Evolutionary conservation across 805 yeast species (phyloP).

Genomic region (Hanseniaspora meyeri): DNA sequence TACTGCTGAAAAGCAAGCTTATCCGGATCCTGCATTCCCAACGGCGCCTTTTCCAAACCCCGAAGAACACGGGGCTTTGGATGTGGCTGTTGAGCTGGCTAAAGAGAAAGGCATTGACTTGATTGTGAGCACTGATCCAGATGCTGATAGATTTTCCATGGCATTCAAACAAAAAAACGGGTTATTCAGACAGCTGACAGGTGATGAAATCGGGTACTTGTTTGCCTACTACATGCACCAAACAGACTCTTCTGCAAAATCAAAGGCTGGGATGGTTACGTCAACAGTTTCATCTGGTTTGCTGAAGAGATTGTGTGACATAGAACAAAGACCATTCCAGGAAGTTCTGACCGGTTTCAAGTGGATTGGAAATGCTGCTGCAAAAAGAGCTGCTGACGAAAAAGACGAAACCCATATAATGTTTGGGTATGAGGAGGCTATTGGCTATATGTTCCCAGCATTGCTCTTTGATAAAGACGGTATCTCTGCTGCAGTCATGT

Average conservation of each 20-base stretch:
- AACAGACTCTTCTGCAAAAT: slow-evolving; percentile 22
- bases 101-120: slow-evolving; percentile 31
- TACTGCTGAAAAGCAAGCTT: slow-evolving; percentile 50
- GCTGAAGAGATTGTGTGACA: slow-evolving; percentile 53
- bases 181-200: slow-evolving; percentile 69
- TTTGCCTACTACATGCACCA: slow-evolving; percentile 54
- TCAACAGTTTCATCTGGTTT: slow-evolving; percentile 90
- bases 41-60: slow-evolving; percentile 91
- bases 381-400: slow-evolving; percentile 22
- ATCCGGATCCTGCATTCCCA: slow-evolving; percentile 75
- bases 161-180: slow-evolving; percentile 18
- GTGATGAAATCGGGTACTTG: slow-evolving; percentile 79
- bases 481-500: slow-evolving; percentile 62
- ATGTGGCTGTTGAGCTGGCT: slow-evolving; percentile 54
- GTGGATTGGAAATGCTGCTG: slow-evolving; percentile 88
- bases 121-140: slow-evolving; percentile 89
- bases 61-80: slow-evolving; percentile 85
- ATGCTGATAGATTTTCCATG: slow-evolving; percentile 87
- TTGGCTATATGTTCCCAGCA: slow-evolving; percentile 79
- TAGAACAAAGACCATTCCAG: slow-evolving; percentile 45
- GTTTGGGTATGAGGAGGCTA: slow-evolving; percentile 90
- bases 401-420: slow-evolving; percentile 60
- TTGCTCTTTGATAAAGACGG: slow-evolving; percentile 87
- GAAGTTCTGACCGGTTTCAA: slow-evolving; percentile 94
- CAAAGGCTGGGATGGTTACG: slow-evolving; percentile 45